Conservation (phyloP, 371 early-diverging fungal genomes). For the Actinomortierella ambigua region DNA sequence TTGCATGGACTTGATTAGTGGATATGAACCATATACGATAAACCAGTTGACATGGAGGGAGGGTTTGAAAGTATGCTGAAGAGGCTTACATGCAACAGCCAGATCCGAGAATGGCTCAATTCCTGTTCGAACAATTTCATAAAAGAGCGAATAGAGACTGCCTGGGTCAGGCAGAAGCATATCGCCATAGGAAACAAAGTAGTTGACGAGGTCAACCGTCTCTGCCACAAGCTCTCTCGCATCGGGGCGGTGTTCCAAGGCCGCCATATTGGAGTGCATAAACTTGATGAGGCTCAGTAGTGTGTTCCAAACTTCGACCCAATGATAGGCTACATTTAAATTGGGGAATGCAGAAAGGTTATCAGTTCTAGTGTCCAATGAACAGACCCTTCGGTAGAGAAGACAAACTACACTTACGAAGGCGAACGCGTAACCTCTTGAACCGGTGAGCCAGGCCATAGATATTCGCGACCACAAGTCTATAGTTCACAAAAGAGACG, state of each 20-base stretch:
- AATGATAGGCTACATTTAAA: conserved; percentile 52
- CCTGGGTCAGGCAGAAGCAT: conserved; percentile 56
- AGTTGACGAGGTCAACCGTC: conserved; percentile 56
- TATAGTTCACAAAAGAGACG: conserved; percentile 4
- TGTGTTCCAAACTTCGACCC: conserved; percentile 58
- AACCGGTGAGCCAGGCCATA: conserved; percentile 51
- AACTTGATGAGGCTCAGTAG: conserved; percentile 52
- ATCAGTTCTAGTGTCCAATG: neutral
- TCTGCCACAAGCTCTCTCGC: conserved; percentile 47
- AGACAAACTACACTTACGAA: conserved; percentile 44
- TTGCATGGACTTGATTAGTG: no score
- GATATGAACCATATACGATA: no score
- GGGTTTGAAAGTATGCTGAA: neutral
- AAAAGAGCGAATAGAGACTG: conserved; percentile 57
- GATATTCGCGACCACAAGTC: conserved; percentile 49
- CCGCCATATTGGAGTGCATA: conserved; percentile 46
- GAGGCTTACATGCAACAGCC: conserved; percentile 49
- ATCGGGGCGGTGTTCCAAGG: conserved; percentile 34
- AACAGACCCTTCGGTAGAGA: neutral
- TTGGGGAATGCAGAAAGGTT: neutral
- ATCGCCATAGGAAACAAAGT: conserved; percentile 56
- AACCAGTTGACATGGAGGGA: neutral
- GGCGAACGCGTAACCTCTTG: conserved; percentile 48
- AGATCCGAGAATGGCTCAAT: conserved; percentile 49
- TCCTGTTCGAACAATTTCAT: conserved; percentile 59